phyloP scores from a whole-genome alignment of 1,284 basidiomycete species.

The Leccinum pachyderme region DNA sequence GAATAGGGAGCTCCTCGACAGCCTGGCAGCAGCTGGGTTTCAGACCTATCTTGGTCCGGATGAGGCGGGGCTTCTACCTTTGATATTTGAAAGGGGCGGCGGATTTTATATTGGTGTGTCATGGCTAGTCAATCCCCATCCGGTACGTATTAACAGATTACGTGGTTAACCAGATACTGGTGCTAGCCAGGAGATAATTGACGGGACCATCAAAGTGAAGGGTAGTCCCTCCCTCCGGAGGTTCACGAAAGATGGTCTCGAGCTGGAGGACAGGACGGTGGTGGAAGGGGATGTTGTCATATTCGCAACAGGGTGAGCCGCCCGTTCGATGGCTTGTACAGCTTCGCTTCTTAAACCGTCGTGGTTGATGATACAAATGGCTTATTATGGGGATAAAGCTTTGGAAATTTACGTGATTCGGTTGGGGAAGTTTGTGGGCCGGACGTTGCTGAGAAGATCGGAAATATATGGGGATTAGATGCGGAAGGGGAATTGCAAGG shows the following conservation, averaged over 20 bases:
- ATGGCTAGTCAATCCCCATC: background rate
- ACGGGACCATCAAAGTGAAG: conserved; percentile 40
- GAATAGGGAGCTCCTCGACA: conserved; percentile 38
- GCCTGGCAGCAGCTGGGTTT: conserved; percentile 28
- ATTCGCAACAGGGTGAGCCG: conserved; percentile 42
- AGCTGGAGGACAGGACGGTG: conserved; percentile 40
- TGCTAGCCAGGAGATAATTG: conserved; percentile 37
- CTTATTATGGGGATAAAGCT: conserved; percentile 14
- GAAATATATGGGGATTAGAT: conserved; percentile 45
- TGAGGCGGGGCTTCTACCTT: conserved; percentile 37
- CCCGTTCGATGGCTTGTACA: background rate
- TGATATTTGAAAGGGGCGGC: conserved; percentile 38
- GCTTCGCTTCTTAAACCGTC: background rate
- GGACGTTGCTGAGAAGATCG: conserved; percentile 38
- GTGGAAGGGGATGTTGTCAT: conserved; percentile 45
- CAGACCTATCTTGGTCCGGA: conserved; percentile 38
- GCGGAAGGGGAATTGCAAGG: conserved; percentile 45
- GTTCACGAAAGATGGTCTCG: conserved; percentile 35
- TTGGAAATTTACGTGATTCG: conserved; percentile 26
- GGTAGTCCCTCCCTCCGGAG: conserved; percentile 18
- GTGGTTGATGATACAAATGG: background rate
- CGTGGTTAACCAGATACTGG: conserved; percentile 30
- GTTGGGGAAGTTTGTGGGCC: conserved; percentile 39
- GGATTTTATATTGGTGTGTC: conserved; percentile 39
- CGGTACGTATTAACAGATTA: background rate